These are phyloP conservation scores for Patellifolia procumbens DNA, from an alignment of 179 eudicot genomes.

Conservation along the genomic window DNA sequence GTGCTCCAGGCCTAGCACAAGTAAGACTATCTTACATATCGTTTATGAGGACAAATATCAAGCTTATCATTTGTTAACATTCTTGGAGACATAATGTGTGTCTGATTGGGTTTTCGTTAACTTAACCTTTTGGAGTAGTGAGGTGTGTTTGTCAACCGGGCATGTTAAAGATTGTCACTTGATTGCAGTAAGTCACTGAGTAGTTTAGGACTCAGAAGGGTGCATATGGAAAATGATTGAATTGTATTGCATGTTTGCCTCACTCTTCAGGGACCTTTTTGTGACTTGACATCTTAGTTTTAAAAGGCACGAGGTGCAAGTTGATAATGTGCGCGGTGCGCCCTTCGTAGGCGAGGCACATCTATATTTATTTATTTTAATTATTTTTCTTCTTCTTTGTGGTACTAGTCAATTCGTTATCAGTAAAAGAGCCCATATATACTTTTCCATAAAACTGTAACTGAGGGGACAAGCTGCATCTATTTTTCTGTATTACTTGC, in stretches of 20 bases:
- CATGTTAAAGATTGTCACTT: background rate
- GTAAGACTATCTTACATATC: constrained; percentile 36
- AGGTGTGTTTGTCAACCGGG: constrained; percentile 4
- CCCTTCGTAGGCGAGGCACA: no score
- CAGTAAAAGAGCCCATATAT: no score
- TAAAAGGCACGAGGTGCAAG: no score
- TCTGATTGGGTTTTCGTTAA: background rate
- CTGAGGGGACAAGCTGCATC: background rate
- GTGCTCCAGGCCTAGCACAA: constrained; percentile 64
- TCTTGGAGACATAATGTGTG: background rate
- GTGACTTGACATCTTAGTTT: no score
- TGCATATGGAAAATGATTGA: background rate
- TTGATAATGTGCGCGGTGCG: no score
- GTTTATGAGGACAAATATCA: no score
- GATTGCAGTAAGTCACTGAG: background rate
- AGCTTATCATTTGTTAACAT: background rate
- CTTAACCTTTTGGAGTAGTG: background rate
- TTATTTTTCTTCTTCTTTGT: background rate
- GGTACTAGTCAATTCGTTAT: background rate
- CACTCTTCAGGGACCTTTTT: background rate
- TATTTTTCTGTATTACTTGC: background rate
- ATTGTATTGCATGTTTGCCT: background rate
- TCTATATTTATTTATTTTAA: no score
- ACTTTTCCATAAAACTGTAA: no score
- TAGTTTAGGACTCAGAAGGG: background rate